Evolutionary conservation across 495 filamentous ascomycete genomes (phyloP), one percentile per base, ranked within the genome.

Genomic region (Barbatosphaeria neglecta): DNA sequence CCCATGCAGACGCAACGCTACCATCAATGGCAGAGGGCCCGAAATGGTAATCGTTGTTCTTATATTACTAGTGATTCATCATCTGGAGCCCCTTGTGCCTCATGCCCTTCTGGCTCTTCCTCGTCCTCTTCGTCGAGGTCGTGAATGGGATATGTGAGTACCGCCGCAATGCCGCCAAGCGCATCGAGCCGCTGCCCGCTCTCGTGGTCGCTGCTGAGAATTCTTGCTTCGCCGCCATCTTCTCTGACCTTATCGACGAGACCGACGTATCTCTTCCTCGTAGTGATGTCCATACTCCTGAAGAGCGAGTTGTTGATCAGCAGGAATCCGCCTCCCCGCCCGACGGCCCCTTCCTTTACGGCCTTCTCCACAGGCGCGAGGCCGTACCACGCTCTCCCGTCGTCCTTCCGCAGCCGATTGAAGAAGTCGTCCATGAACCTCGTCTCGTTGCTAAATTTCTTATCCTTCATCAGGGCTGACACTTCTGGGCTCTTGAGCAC

Each of bases 231-330:
- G 0, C 92, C 92, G 27, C 93, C 93, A 43, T 84, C 80, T 41
- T 83, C 84, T 53, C 83, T 83, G n/a, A 97, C 92, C 39, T 81
- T 84, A 61, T 98, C 92, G 35, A 96, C 90, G 52, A 97, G 71
- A 19, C 67, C 63, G 4, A 98, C 93, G 74, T 86, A 95, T 47
- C 77, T 78, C 59, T 78, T 89, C 59, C 92, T 73, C 56, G 80
- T 82, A 10, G 68, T 72, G n/a, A 97, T 74, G 48, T 90, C 82
- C 60, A 93, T 76, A 42, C 83, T 85, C 46, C 93, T 69, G 61
- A 97, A 97, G 22, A 97, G 65, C 10, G 76, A 72, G 59, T 95
- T 90, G 44, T 82, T 88, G 48, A 98, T 82, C 46, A 98, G 66
- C 41, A 98, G 65, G 16, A 87, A 76, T 3, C 88, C 89, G 2